Evolutionary conservation across 768 basidiomycete species (phyloP).

Genomic region (Boletus reticuloceps): DNA sequence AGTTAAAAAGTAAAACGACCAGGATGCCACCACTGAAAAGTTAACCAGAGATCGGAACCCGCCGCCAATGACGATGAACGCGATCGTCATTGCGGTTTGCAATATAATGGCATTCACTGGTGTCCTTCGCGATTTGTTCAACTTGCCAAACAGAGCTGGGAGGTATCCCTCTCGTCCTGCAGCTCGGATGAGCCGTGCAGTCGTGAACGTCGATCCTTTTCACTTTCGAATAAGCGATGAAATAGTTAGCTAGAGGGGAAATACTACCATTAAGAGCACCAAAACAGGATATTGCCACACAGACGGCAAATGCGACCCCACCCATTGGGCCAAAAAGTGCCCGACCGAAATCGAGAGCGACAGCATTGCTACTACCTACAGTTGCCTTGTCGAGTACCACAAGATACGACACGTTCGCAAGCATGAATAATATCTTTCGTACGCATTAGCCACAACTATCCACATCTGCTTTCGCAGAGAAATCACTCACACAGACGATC

Average conservation of each 20-base stretch:
- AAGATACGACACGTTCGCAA: slow-evolving; percentile 89
- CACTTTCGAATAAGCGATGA: slow-evolving; percentile 3
- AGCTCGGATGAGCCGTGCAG: slow-evolving; percentile 83
- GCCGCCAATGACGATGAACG: slow-evolving; percentile 83
- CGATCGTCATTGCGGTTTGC: slow-evolving; percentile 69
- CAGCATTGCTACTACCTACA: slow-evolving; percentile 79
- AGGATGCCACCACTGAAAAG: slow-evolving; percentile 83
- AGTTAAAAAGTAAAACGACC: slow-evolving; percentile 86
- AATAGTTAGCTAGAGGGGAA: background rate
- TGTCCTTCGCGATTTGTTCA: slow-evolving; percentile 74
- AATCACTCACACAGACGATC: slow-evolving; percentile 60
- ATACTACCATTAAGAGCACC: slow-evolving; percentile 83
- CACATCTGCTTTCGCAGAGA: background rate
- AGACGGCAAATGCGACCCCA: slow-evolving; percentile 79
- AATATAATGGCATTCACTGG: slow-evolving; percentile 86
- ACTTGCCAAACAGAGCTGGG: slow-evolving; percentile 75
- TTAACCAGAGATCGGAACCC: slow-evolving; percentile 88
- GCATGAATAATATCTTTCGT: slow-evolving; percentile 65
- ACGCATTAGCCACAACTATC: background rate
- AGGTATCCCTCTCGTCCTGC: slow-evolving; percentile 88
- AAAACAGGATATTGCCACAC: slow-evolving; percentile 94
- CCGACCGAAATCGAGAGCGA: slow-evolving; percentile 90
- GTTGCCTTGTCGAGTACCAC: slow-evolving; percentile 81
- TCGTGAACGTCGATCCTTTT: slow-evolving; percentile 67
- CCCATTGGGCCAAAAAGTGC: slow-evolving; percentile 85